phyloP scores from a whole-genome alignment of 1,284 basidiomycete species.

The Schizophyllum commune region DNA sequence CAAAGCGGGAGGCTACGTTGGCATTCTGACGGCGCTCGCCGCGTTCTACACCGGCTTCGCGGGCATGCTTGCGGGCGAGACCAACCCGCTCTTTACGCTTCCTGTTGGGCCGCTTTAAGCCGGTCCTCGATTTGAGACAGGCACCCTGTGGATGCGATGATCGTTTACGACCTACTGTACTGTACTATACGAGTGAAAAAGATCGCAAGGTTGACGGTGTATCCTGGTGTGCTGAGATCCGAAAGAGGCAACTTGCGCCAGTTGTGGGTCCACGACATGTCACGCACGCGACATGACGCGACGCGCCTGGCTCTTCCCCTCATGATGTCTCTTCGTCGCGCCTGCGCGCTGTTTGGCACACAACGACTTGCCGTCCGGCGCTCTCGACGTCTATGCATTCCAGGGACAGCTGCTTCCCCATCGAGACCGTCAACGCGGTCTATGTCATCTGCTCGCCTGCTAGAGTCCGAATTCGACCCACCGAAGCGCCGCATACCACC shows the following conservation, averaged over 20 bases:
- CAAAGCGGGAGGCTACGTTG: slow-evolving; percentile 44
- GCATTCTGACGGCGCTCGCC: slow-evolving; percentile 56
- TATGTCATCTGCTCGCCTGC: neutral
- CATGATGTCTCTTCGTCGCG: neutral
- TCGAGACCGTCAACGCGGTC: neutral
- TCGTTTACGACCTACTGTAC: too few relatives aligned
- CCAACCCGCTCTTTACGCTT: slow-evolving; percentile 36
- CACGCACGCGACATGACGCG: neutral
- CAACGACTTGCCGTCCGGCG: neutral
- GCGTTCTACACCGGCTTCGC: slow-evolving; percentile 64
- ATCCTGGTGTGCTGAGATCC: too few relatives aligned
- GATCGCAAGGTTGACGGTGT: too few relatives aligned
- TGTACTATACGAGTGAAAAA: too few relatives aligned
- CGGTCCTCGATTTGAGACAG: neutral
- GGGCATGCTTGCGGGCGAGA: slow-evolving; percentile 49
- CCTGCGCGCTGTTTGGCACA: neutral
- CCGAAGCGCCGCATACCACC: neutral
- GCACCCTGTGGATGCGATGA: neutral
- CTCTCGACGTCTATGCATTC: neutral
- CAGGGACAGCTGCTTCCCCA: too few relatives aligned
- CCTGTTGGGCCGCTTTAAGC: slow-evolving; percentile 32
- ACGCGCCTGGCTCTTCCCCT: neutral
- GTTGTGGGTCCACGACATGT: neutral
- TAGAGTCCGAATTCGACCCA: neutral
- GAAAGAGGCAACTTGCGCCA: neutral